phyloP scores from a whole-genome alignment of 306 rosid genomes.

The Corylus americana region DNA sequence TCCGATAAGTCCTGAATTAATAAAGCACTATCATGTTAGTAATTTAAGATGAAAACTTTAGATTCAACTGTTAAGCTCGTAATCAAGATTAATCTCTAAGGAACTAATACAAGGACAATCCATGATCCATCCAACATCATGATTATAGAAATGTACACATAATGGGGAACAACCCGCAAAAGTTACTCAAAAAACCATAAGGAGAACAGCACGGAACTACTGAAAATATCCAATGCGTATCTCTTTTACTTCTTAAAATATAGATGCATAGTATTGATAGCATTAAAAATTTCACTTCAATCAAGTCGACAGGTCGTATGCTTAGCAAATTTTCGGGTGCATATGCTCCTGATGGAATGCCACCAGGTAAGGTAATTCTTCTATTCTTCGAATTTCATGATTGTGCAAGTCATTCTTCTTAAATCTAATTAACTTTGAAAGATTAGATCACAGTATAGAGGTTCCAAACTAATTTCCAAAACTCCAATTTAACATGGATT shows the following conservation, averaged over 20 bases:
- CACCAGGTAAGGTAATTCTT: neutral
- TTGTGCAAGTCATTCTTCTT: neutral
- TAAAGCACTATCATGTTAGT: slow-evolving; percentile 23
- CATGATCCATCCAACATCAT: neutral
- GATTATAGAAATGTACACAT: neutral
- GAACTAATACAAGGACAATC: neutral
- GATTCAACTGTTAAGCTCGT: neutral
- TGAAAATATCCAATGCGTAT: neutral
- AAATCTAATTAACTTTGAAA: neutral
- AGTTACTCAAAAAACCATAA: neutral
- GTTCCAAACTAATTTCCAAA: neutral
- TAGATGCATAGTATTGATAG: neutral
- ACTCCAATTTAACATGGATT: neutral
- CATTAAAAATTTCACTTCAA: neutral
- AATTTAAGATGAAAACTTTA: neutral
- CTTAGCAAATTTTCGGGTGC: neutral
- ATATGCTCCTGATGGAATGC: too few relatives aligned
- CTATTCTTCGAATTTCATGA: neutral
- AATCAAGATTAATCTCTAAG: neutral
- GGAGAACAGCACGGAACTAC: neutral
- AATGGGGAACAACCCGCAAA: neutral
- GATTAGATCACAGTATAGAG: neutral
- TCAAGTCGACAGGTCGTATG: neutral
- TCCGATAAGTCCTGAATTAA: slow-evolving; percentile 79
- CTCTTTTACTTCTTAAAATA: neutral